Conservation (phyloP, 2,329 filamentous ascomycete genomes). For the Penicillium italicum region DNA sequence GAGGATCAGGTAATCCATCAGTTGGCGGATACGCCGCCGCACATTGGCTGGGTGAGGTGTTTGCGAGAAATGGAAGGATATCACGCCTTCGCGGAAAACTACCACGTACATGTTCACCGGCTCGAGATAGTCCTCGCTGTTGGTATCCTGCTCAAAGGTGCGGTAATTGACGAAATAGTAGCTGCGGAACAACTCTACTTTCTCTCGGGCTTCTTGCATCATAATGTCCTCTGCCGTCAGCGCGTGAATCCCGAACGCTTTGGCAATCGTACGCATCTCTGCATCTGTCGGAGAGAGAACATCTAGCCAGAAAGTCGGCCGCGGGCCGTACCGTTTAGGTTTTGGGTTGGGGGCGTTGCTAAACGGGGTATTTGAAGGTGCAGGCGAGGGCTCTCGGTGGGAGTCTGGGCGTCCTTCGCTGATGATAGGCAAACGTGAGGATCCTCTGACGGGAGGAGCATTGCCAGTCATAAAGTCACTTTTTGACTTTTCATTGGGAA, state of each 20-base stretch:
- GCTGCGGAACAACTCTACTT: conserved; percentile 93
- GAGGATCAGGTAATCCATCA: conserved; percentile 88
- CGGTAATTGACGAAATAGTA: conserved; percentile 99
- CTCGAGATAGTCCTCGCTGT: conserved; percentile 85
- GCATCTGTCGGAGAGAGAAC: conserved; percentile 84
- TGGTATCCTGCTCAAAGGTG: conserved; percentile 91
- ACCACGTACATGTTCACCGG: conserved; percentile 97
- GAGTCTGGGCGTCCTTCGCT: conserved; percentile 35
- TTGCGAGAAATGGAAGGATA: conserved; percentile 96
- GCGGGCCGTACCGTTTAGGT: conserved; percentile 64
- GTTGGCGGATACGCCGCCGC: conserved; percentile 82
- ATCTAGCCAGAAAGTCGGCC: conserved; percentile 96
- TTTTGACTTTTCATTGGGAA: conserved; percentile 9
- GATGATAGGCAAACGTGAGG: conserved; percentile 35
- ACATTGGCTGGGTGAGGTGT: conserved; percentile 96
- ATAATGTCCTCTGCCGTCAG: conserved; percentile 95
- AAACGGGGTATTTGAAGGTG: conserved; percentile 18
- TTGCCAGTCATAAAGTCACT: not conserved
- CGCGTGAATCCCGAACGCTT: conserved; percentile 92
- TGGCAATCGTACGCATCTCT: conserved; percentile 91
- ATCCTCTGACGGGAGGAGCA: conserved; percentile 10
- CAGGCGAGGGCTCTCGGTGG: conserved; percentile 24
- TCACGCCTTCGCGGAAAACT: conserved; percentile 90
- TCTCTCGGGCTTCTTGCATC: conserved; percentile 94
- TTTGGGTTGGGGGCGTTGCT: conserved; percentile 29